Evolutionary conservation across 1,139 yeast genomes (phyloP).

Genomic region (Candida freyschussii): DNA sequence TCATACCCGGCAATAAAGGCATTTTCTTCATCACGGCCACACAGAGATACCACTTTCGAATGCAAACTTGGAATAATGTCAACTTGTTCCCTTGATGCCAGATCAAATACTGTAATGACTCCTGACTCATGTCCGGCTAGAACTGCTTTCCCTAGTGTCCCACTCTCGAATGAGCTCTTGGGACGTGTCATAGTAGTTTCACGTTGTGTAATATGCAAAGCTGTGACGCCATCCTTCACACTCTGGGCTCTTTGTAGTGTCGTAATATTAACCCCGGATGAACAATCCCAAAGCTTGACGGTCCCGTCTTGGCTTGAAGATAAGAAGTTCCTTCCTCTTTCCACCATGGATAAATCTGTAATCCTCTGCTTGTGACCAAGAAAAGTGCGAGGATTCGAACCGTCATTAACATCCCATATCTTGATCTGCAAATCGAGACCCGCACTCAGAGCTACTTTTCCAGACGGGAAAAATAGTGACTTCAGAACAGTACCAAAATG

Average conservation of each 20-base stretch:
- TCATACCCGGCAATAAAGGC: slow-evolving; percentile 40
- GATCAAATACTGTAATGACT: slow-evolving; percentile 36
- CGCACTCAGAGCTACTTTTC: slow-evolving; percentile 48
- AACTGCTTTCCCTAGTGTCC: slow-evolving; percentile 35
- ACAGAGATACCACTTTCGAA: slow-evolving; percentile 17
- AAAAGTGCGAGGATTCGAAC: slow-evolving; percentile 46
- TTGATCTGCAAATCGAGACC: slow-evolving; percentile 54
- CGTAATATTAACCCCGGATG: slow-evolving; percentile 43
- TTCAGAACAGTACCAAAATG: slow-evolving; percentile 44
- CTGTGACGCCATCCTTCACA: slow-evolving; percentile 31
- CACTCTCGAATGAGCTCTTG: slow-evolving; percentile 31
- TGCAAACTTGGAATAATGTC: slow-evolving; percentile 21
- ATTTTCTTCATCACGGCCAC: slow-evolving; percentile 15
- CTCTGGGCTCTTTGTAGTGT: slow-evolving; percentile 34
- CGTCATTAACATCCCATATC: slow-evolving; percentile 49
- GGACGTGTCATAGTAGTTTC: background rate
- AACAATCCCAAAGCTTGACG: slow-evolving; percentile 64
- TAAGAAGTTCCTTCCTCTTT: slow-evolving; percentile 60
- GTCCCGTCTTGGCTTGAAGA: slow-evolving; percentile 50
- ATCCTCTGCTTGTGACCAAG: slow-evolving; percentile 42
- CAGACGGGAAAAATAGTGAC: slow-evolving; percentile 51
- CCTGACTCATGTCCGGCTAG: slow-evolving; percentile 51
- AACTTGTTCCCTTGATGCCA: slow-evolving; percentile 25
- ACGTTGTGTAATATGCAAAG: slow-evolving; percentile 21
- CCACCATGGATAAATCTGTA: slow-evolving; percentile 46